phyloP scores from a whole-genome alignment of 169 alveolate genomes.

The Eimeria acervulina region DNA sequence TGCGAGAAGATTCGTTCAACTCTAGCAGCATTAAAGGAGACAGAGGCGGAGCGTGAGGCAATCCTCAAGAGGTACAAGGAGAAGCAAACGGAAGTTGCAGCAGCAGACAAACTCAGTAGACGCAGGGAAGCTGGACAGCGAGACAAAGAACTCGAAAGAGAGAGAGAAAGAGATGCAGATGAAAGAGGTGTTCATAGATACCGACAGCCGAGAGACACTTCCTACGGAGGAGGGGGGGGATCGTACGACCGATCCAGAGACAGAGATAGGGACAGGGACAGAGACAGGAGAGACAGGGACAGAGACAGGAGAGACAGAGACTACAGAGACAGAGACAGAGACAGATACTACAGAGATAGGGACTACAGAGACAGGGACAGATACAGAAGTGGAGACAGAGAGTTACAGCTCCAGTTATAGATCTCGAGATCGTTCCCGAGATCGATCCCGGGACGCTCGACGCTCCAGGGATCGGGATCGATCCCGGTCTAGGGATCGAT shows the following conservation, averaged over 20 bases:
- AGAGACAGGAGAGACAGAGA: conserved; percentile 33
- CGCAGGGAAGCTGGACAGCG: conserved; percentile 14
- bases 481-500: conserved; percentile 4
- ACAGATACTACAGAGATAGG: conserved; percentile 33
- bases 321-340: conserved; percentile 37
- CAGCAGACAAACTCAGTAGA: background rate
- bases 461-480: background rate
- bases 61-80: background rate
- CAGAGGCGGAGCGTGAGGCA: conserved; percentile 44
- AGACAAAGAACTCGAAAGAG: conserved; percentile 9
- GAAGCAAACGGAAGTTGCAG: conserved; percentile 48
- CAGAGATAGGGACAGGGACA: conserved; percentile 18
- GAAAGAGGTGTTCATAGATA: background rate
- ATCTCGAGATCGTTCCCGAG: background rate
- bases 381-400: background rate
- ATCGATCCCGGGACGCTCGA: conserved; percentile 3
- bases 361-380: conserved; percentile 51
- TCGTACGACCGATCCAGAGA: background rate
- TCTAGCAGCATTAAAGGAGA: conserved; percentile 74
- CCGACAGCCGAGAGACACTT: background rate
- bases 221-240: conserved; percentile 38
- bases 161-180: conserved; percentile 42
- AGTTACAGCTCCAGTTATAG: background rate
- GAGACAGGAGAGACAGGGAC: background rate
- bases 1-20: conserved; percentile 71